phyloP scores from a whole-genome alignment of 2,329 filamentous ascomycete species.

The Pseudocercospora fuligena region DNA sequence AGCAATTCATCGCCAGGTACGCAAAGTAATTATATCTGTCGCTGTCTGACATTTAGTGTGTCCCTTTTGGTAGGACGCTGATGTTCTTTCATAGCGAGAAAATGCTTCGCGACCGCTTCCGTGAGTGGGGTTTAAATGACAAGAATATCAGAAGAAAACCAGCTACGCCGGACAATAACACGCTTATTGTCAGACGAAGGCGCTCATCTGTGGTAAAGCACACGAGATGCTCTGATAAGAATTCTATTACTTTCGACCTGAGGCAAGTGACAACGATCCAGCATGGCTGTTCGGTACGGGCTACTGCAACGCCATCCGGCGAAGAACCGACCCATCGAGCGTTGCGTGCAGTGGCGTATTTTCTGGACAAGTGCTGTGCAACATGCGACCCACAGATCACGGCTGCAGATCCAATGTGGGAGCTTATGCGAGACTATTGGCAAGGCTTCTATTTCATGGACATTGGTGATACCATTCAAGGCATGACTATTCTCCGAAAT shows the following conservation, averaged over 20 bases:
- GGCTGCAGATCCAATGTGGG: background rate
- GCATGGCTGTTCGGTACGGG: background rate
- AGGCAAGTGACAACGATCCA: background rate
- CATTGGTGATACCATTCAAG: slow-evolving; percentile 2
- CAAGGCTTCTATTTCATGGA: slow-evolving; percentile 8
- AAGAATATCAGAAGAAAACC: background rate
- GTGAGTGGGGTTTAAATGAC: background rate
- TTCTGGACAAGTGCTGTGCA: background rate
- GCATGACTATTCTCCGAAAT: background rate
- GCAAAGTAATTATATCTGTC: background rate
- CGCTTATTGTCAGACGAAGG: background rate
- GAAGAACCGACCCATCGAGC: background rate
- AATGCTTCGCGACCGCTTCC: slow-evolving; percentile 3
- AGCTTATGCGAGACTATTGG: slow-evolving; percentile 5
- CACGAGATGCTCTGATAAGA: background rate
- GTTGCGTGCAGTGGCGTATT: background rate
- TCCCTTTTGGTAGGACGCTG: background rate
- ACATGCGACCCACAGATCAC: background rate
- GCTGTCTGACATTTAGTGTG: background rate
- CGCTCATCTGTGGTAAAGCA: background rate
- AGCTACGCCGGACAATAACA: background rate
- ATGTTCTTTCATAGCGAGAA: background rate
- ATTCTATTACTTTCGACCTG: background rate
- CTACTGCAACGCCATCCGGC: background rate
- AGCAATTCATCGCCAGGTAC: background rate